These are phyloP conservation scores for Taphrina flavorubra DNA, from an alignment of 1,139 yeast species.

Conservation along the genomic window DNA sequence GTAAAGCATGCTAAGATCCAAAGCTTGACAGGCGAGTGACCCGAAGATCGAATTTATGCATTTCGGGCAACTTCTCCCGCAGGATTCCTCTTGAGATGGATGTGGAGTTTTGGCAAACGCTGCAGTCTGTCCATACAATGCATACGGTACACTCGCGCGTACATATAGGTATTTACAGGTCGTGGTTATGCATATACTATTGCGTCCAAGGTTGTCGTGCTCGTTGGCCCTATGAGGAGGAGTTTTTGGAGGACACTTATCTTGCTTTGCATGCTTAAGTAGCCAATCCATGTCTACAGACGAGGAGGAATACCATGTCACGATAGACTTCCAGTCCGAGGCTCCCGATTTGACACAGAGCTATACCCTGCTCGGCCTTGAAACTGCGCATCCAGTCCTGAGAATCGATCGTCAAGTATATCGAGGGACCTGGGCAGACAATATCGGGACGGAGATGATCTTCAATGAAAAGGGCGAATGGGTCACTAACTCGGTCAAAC, in stretches of 20 bases:
- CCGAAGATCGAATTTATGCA: not conserved
- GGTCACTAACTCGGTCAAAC: slow-evolving; percentile 4
- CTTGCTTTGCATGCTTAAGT: not conserved
- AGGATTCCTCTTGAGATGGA: not conserved
- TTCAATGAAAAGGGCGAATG: slow-evolving; percentile 28
- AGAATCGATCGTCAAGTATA: slow-evolving; percentile 20
- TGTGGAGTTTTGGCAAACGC: not conserved
- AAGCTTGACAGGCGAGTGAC: too few relatives aligned
- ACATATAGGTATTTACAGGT: too few relatives aligned
- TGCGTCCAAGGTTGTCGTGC: too few relatives aligned
- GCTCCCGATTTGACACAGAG: slow-evolving; percentile 13
- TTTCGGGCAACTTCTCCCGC: slow-evolving; percentile 5
- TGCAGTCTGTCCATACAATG: too few relatives aligned
- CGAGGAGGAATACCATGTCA: slow-evolving; percentile 22
- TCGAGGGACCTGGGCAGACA: slow-evolving; percentile 26
- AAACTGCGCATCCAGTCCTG: slow-evolving; percentile 25
- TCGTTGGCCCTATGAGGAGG: too few relatives aligned
- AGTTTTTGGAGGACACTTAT: not conserved
- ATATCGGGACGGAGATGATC: slow-evolving; percentile 35
- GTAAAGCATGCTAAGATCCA: too few relatives aligned
- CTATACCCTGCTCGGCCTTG: slow-evolving; percentile 33
- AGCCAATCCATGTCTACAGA: not conserved
- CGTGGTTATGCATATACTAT: too few relatives aligned
- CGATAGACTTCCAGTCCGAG: slow-evolving; percentile 31
- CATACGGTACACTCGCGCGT: too few relatives aligned